These are phyloP conservation scores for Platanthera guangdongensis DNA, from an alignment of 106 monocot species.

Conservation along the genomic window DNA sequence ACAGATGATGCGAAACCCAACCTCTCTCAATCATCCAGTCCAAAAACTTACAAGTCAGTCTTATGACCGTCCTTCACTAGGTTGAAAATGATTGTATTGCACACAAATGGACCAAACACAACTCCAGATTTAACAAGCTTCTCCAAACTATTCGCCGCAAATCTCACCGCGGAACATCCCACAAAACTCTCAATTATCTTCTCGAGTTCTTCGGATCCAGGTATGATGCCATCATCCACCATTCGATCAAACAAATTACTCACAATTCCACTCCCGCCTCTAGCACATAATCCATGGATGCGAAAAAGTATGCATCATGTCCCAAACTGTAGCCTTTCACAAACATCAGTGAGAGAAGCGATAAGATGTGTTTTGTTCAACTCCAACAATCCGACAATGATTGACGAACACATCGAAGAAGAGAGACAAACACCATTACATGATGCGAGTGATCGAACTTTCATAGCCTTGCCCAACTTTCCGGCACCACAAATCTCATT, in stretches of 20 bases:
- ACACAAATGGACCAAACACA: conserved; percentile 18
- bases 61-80: conserved; percentile 51
- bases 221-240: conserved; percentile 30
- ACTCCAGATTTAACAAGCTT: conserved; percentile 20
- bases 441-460: no score
- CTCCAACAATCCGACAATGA: conserved; percentile 21
- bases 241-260: conserved; percentile 41
- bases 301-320: no score
- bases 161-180: no score
- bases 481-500: conserved; percentile 28
- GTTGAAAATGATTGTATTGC: conserved; percentile 31
- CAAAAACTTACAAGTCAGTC: conserved; percentile 38
- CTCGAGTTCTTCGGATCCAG: conserved; percentile 27
- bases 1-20: conserved; percentile 43
- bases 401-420: conserved; percentile 10
- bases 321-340: no score
- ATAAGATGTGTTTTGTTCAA: conserved; percentile 24
- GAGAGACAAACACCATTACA: no score
- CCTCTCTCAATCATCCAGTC: conserved; percentile 61
- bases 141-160: conserved; percentile 12
- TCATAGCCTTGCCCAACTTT: no score
- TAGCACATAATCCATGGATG: not conserved
- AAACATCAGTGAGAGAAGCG: conserved; percentile 38
- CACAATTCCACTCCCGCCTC: conserved; percentile 17
- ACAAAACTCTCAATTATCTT: conserved; percentile 10